Percentiles rank a stretch among this genome's conserved stretches.
Conservation (phyloP, 2,329 filamentous ascomycete species). For the Trichoderma simmonsii region DNA sequence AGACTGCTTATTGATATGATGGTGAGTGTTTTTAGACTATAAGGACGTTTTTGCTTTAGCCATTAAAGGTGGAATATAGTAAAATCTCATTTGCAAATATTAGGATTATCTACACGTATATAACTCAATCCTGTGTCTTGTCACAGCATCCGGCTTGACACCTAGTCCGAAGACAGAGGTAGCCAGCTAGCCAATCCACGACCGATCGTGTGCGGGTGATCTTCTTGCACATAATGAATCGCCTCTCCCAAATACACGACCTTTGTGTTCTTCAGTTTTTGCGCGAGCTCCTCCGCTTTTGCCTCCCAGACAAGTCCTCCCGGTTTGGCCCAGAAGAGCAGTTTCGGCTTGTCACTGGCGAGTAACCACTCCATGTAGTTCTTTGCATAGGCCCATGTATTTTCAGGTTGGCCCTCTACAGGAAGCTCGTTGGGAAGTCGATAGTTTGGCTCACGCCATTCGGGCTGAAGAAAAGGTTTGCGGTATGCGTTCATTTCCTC, state of each 20-base stretch:
- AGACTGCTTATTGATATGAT: too few relatives aligned
- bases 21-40: too few relatives aligned
- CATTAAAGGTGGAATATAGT: rapidly evolving
- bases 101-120: neutral
- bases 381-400: neutral
- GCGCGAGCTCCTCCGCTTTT: neutral
- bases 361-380: neutral
- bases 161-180: neutral
- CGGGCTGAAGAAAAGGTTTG: neutral
- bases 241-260: neutral
- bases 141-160: neutral
- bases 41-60: neutral
- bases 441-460: neutral
- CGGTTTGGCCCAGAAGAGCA: neutral
- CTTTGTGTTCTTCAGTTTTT: neutral
- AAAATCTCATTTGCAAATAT: neutral
- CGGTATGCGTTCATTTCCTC: neutral
- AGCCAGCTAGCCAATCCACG: neutral
- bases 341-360: neutral
- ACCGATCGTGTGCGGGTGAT: neutral
- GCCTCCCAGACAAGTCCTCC: neutral
- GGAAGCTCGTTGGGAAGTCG: neutral
- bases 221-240: neutral
- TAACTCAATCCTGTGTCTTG: neutral
- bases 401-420: neutral